phyloP scores from a whole-genome alignment of 108 stramenopile genomes.

The Skeletonema marinoi region DNA sequence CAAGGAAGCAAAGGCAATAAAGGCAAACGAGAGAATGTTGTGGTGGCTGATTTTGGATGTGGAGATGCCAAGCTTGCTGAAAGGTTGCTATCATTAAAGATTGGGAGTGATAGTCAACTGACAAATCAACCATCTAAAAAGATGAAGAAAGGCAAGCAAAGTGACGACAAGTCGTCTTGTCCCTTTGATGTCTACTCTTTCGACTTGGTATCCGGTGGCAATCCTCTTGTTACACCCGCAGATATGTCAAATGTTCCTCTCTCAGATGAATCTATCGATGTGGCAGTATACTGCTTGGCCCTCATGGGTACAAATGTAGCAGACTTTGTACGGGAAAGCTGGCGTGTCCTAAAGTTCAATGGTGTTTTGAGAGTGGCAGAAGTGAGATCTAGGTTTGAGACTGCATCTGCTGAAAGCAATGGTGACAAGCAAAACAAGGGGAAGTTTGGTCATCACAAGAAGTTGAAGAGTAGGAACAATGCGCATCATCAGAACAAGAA shows the following conservation, averaged over 20 bases:
- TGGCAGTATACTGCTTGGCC: slow-evolving; percentile 94
- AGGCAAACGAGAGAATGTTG: slow-evolving; percentile 16
- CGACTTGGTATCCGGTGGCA: slow-evolving; percentile 90
- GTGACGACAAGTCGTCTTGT: slow-evolving; percentile 3
- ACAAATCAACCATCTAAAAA: slow-evolving; percentile 7
- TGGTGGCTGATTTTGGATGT: slow-evolving; percentile 98
- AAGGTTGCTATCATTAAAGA: slow-evolving; percentile 46
- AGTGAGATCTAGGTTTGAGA: slow-evolving; percentile 94
- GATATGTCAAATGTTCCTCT: slow-evolving; percentile 97
- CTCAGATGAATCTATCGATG: slow-evolving; percentile 80
- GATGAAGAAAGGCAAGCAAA: neutral
- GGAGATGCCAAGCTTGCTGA: slow-evolving; percentile 96
- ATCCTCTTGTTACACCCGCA: slow-evolving; percentile 91
- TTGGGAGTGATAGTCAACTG: slow-evolving; percentile 15
- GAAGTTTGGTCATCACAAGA: slow-evolving; percentile 6
- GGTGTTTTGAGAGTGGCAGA: slow-evolving; percentile 94
- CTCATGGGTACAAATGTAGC: slow-evolving; percentile 97
- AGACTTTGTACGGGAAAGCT: slow-evolving; percentile 94
- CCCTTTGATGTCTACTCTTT: slow-evolving; percentile 90
- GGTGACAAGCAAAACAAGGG: slow-evolving; percentile 1
- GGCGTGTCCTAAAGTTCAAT: slow-evolving; percentile 81
- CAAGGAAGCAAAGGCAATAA: neutral
- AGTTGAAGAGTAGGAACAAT: slow-evolving; percentile 34
- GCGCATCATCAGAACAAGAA: slow-evolving; percentile 5
- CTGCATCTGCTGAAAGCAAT: slow-evolving; percentile 26